A percentile compares a stretch with the other conserved stretches of the same genome.
These are phyloP conservation scores for Yamadazyma atlantica DNA, from an alignment of 1,139 yeast genomes.

Conservation along the genomic window DNA sequence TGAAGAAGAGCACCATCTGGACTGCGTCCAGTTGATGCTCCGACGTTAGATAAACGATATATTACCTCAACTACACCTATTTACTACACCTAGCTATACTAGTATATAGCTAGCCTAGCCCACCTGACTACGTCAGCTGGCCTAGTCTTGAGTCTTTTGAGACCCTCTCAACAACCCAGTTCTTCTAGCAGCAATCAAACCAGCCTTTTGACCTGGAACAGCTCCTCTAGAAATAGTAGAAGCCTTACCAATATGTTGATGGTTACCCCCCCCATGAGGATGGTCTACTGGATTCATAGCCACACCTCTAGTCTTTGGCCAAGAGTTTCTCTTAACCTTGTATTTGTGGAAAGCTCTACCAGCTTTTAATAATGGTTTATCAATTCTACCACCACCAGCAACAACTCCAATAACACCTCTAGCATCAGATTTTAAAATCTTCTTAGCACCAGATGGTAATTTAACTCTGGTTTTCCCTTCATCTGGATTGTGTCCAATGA, in stretches of 20 bases:
- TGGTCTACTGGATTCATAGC: constrained; percentile 99
- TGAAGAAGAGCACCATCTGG: too few relatives aligned
- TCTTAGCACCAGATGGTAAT: constrained; percentile 99
- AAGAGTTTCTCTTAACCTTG: constrained; percentile 98
- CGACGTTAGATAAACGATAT: too few relatives aligned
- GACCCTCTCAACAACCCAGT: constrained; percentile 99
- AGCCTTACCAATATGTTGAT: constrained; percentile 99
- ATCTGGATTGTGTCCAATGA: constrained; percentile 98
- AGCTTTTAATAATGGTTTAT: constrained; percentile 98
- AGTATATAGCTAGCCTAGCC: constrained; percentile 9
- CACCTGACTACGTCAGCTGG: constrained; percentile 9
- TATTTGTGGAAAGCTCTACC: constrained; percentile 99
- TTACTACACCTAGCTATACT: neutral
- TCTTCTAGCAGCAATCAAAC: constrained; percentile 99
- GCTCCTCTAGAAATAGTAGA: constrained; percentile 99
- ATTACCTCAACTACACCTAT: too few relatives aligned
- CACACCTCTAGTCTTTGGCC: constrained; percentile 99
- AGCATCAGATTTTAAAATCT: constrained; percentile 90
- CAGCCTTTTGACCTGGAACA: constrained; percentile 99
- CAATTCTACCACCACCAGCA: constrained; percentile 99
- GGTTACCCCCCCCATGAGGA: constrained; percentile 99
- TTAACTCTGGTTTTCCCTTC: constrained; percentile 99
- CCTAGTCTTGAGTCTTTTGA: constrained; percentile 80
- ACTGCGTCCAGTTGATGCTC: too few relatives aligned
- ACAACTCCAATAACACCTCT: constrained; percentile 99